These are phyloP conservation scores for Nemania sp. DNA, from an alignment of 2,329 filamentous ascomycete genomes.

Conservation along the genomic window DNA sequence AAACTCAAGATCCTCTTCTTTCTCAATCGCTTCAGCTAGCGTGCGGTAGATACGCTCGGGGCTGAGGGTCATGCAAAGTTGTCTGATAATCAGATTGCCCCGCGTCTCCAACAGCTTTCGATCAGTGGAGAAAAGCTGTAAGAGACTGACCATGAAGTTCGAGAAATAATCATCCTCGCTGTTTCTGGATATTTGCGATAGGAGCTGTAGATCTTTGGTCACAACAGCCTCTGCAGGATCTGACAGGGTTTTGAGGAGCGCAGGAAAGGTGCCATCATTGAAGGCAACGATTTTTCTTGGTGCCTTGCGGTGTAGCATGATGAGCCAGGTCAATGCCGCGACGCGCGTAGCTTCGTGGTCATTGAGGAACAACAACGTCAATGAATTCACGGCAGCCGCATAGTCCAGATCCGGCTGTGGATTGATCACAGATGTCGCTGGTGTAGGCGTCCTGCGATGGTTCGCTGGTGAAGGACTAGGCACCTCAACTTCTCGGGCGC, in stretches of 20 bases:
- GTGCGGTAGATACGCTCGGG: constrained; percentile 95
- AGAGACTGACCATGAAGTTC: constrained; percentile 95
- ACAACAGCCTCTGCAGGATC: constrained; percentile 96
- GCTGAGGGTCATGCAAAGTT: constrained; percentile 89
- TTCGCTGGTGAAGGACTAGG: constrained; percentile 57
- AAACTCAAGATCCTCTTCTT: constrained; percentile 97
- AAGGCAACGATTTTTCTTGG: constrained; percentile 92
- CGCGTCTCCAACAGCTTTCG: constrained; percentile 86
- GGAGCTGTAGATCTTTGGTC: constrained; percentile 86
- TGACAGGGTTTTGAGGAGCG: constrained; percentile 91
- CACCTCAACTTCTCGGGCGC: constrained; percentile 57
- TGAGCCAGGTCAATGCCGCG: constrained; percentile 91
- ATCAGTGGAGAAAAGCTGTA: constrained; percentile 95
- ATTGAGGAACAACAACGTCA: constrained; percentile 92
- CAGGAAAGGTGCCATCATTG: constrained; percentile 96
- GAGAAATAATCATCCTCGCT: constrained; percentile 98
- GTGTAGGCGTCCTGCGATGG: constrained; percentile 52
- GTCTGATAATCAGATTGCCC: constrained; percentile 94
- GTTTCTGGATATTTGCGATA: constrained; percentile 95
- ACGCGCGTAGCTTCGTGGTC: constrained; percentile 96
- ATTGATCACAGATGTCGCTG: constrained; percentile 47
- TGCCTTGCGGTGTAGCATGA: constrained; percentile 96
- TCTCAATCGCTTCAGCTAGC: constrained; percentile 93
- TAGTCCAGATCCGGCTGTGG: constrained; percentile 84
- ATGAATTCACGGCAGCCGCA: constrained; percentile 87